Percentiles rank a stretch among this genome's conserved stretches.
phyloP scores from a whole-genome alignment of 345 rosid genomes.

The Gossypium longicalyx region DNA sequence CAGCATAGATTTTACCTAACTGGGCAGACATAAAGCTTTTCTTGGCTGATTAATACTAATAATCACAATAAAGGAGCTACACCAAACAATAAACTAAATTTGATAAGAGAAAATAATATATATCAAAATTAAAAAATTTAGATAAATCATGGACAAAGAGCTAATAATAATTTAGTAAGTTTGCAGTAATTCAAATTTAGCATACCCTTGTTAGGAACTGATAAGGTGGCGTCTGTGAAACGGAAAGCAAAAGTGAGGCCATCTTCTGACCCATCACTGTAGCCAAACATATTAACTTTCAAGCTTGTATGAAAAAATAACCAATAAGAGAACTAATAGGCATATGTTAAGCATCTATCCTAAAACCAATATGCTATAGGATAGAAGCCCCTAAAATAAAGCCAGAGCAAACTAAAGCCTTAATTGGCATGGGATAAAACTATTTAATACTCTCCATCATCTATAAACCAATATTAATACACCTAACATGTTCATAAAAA shows the following conservation, averaged over 20 bases:
- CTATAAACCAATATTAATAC: background rate
- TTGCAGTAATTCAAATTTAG: conserved; percentile 16
- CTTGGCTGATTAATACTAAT: background rate
- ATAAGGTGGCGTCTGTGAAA: conserved; percentile 76
- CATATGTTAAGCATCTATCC: background rate
- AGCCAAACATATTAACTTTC: conserved; percentile 28
- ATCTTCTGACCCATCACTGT: conserved; percentile 87
- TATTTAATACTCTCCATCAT: background rate
- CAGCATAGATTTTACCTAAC: background rate
- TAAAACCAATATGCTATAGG: background rate
- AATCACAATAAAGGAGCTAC: background rate
- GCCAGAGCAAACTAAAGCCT: background rate
- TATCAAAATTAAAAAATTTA: background rate
- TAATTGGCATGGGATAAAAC: background rate
- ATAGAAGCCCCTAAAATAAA: background rate
- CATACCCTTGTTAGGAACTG: conserved; percentile 89
- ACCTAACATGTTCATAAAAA: background rate
- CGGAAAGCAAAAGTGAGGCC: conserved; percentile 93
- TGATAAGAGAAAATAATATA: background rate
- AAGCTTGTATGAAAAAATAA: background rate
- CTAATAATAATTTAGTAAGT: conserved; percentile 4
- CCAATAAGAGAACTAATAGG: background rate
- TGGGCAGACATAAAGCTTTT: background rate
- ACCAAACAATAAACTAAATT: conserved; percentile 1
- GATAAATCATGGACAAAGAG: conserved; percentile 6